phyloP scores from a whole-genome alignment of 306 rosid genomes.

The Begonia fuchsioides region DNA sequence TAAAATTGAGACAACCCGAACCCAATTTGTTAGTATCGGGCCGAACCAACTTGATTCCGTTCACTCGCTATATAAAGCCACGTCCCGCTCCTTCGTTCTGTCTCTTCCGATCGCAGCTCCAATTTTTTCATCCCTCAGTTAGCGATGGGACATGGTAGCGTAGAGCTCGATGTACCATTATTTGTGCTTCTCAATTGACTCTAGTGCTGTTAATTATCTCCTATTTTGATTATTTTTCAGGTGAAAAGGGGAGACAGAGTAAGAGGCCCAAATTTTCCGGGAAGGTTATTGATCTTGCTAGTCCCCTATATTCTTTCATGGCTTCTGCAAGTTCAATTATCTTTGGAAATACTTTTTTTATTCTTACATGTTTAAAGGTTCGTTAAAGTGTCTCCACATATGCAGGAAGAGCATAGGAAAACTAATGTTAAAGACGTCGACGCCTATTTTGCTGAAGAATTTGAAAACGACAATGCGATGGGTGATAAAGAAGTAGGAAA shows the following conservation, averaged over 20 bases:
- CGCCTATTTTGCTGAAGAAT: conserved; percentile 43
- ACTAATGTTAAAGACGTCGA: conserved; percentile 31
- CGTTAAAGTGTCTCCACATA: neutral
- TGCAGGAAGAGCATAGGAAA: conserved; percentile 48
- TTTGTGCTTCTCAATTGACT: no score
- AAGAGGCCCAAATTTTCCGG: conserved; percentile 35
- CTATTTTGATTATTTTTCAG: conserved; percentile 15
- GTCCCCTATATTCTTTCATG: neutral
- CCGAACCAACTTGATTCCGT: no score
- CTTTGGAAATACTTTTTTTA: neutral
- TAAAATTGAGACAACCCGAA: no score
- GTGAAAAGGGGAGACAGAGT: conserved; percentile 46
- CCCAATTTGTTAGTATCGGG: no score
- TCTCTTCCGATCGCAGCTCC: no score
- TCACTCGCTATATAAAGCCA: no score
- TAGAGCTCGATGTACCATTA: neutral
- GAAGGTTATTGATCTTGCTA: conserved; percentile 20
- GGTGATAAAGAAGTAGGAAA: conserved; percentile 32
- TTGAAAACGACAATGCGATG: conserved; percentile 35
- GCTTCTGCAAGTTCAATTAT: neutral
- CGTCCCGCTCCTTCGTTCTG: no score
- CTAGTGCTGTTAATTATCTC: no score
- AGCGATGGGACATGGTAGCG: no score
- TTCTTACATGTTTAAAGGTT: neutral
- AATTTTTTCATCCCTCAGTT: no score